Conservation (phyloP, 208 protist genomes). For the Borovskyia barvae region DNA sequence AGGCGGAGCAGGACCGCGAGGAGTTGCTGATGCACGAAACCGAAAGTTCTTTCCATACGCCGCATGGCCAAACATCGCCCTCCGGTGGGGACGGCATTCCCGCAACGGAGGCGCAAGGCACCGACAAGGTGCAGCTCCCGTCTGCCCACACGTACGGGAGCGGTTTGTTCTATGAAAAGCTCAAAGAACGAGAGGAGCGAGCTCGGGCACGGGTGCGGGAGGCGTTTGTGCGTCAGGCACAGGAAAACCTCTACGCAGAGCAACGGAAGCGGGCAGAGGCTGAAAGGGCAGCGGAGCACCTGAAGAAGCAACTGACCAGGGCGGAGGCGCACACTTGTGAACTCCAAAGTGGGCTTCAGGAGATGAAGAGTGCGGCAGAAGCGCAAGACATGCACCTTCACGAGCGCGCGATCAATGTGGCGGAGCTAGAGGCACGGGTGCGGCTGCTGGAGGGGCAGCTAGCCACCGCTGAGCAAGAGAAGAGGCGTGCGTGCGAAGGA, state of each 20-base stretch:
- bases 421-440: conserved; percentile 20
- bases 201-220: conserved; percentile 27
- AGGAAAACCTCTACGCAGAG: conserved; percentile 25
- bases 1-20: conserved; percentile 33
- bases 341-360: conserved; percentile 8
- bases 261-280: conserved; percentile 22
- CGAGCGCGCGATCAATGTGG: conserved; percentile 19
- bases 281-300: conserved; percentile 9
- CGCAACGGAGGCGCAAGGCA: neutral
- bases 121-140: neutral
- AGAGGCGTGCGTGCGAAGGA: neutral
- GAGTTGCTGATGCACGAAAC: conserved; percentile 22
- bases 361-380: conserved; percentile 7
- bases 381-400: conserved; percentile 22
- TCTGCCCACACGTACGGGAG: conserved; percentile 4
- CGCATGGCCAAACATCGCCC: neutral
- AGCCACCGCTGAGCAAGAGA: neutral
- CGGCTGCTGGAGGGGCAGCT: conserved; percentile 20
- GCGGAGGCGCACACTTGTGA: conserved; percentile 4
- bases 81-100: neutral
- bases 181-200: conserved; percentile 31
- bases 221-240: conserved; percentile 29
- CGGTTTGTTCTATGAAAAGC: conserved; percentile 26
- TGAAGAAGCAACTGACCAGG: neutral
- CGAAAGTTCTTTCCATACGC: neutral